Evolutionary conservation across 805 yeast species (phyloP), one percentile per base, ranked within the genome.

Genomic region (Monosporozyma solicola): DNA sequence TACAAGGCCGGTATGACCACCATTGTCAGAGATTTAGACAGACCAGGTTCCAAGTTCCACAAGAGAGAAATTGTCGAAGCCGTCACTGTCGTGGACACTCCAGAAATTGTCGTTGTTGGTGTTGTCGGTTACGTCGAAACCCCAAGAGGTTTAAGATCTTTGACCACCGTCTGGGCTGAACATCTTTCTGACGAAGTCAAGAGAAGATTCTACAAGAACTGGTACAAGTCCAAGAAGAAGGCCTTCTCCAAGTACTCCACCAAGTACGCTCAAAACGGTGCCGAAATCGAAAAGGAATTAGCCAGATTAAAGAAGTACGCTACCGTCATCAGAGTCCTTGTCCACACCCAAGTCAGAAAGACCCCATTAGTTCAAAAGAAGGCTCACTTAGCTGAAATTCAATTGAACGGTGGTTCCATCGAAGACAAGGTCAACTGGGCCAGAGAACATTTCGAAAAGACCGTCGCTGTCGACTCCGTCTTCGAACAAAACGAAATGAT

Each of bases 31-130:
- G 99, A 94, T 82, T 86, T 94, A 75, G 97, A 94, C 92, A 87
- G 98, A 82, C 99, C 99, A 80, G 99, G 99, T 77, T 94, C 99
- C 75, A 94, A 94, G 85, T 90, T 92, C 97, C 97, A 94, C 96
- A 94, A 94, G 95, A 95, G 98, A 80, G 99, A 94, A 83, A 84
- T 94, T 69, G 99, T 94, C 65, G 99, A 94, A 85, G 99, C 99
- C 72, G 96, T 94, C 76, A 83, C 98, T 69, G 95, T 94, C 71
- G 96, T 94, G 68, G 99, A 94, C 84, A 87, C 99, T 71, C 99
- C 99, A 76, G 96, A 96, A 75, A 78, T 94, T 73, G 98, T 94
- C 74, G 85, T 94, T 75, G 97, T 94, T 68, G 99, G 99, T 88
- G 97, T 90, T 76, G 99, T 94, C 73, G 99, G 99, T 79, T 94